phyloP scores from a whole-genome alignment of 306 rosid genomes.

The Prinsepia uniflora region DNA sequence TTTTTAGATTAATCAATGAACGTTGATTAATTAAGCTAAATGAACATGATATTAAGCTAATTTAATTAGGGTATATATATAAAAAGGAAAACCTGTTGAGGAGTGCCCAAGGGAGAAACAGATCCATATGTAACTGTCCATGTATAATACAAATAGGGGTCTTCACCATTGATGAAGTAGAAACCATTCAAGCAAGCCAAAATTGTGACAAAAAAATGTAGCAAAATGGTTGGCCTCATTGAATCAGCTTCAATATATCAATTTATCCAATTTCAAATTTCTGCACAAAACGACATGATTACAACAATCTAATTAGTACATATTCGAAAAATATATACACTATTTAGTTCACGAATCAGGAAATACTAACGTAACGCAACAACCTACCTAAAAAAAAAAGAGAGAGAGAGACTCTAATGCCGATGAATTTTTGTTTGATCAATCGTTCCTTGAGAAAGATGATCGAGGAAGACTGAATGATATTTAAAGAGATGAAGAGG shows the following conservation, averaged over 20 bases:
- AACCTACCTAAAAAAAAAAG: too few relatives aligned
- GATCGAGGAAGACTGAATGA: constrained; percentile 4
- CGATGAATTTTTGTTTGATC: neutral
- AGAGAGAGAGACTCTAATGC: too few relatives aligned
- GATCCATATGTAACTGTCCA: constrained; percentile 66
- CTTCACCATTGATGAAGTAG: constrained; percentile 60
- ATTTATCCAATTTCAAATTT: neutral
- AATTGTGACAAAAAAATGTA: constrained; percentile 33
- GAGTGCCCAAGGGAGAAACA: constrained; percentile 61
- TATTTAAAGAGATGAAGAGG: neutral
- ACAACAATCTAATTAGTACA: neutral
- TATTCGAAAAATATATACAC: neutral
- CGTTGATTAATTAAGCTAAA: too few relatives aligned
- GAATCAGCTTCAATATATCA: neutral
- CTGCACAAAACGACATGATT: constrained; percentile 2
- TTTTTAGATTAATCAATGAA: too few relatives aligned
- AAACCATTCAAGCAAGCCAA: constrained; percentile 40
- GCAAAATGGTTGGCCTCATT: constrained; percentile 44
- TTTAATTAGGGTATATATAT: too few relatives aligned
- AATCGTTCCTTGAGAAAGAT: neutral
- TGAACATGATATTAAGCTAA: too few relatives aligned
- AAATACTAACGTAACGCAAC: too few relatives aligned
- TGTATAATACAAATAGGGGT: constrained; percentile 47
- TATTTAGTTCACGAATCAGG: too few relatives aligned
- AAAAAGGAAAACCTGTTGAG: constrained; percentile 48